Evolutionary conservation across 345 rosid species (phyloP), one percentile per base, ranked within the genome.

Genomic region (Eutrema yunnanense): DNA sequence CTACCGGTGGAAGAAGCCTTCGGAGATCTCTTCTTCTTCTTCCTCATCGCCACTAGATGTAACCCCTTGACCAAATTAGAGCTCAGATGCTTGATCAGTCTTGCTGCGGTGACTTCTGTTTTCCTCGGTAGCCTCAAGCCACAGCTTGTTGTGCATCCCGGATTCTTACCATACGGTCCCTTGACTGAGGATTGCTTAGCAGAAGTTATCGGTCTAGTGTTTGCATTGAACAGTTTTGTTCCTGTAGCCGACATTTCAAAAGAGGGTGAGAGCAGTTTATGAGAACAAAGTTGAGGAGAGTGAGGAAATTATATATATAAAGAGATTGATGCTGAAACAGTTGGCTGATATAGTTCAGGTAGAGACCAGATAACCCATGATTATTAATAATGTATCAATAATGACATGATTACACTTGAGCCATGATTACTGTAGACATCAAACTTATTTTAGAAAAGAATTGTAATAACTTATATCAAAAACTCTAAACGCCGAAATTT

Each of bases 61-160:
- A 84, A 33, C 8, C 90, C 88, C 71, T 75, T 79, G 1, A 78
- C 76, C 11, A 85, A 67, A 58, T 62, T 86, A 56, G 72, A 64
- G 42, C 84, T 81, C 61, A 89, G 47, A 64, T 65, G 80, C 74
- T 75, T 85, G 67, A 92, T 65, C 71, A 89, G 48, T 63, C 76
- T 82, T 47, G 74, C 53, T 0, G 87, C 84, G 6, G 85, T 83
- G 40, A 82, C 30, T 54, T 82, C 80, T 50, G 84, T 61, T 67
- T 75, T 82, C 71, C 40, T 81, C 13, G 81, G 84, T 42, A 80
- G 74, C 76, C 83, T 78, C 78, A 86, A 83, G 47, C 87, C 86
- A 73, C 86, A 84, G 59, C 29, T 81, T 11, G 74, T 80, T 32
- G 75, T 73, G 74, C 77, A 46, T 51, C 73, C 72, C 13, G 22